Percentiles rank a stretch among this genome's conserved stretches.
phyloP scores from a whole-genome alignment of 768 basidiomycete genomes.

The Lentinus brumalis region DNA sequence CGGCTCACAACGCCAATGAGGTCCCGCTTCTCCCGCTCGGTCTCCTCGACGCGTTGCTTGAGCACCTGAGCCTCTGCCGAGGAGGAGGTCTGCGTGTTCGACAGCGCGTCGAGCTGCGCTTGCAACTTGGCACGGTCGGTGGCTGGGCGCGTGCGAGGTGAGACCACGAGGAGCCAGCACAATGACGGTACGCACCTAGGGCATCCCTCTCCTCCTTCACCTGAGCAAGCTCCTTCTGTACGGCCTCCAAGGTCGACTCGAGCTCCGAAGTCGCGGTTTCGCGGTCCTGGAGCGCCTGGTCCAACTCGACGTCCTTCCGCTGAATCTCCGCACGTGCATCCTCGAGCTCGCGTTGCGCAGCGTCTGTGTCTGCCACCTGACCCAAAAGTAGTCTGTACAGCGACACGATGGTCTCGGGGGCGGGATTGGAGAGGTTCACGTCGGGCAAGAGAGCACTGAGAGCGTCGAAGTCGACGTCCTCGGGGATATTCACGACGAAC shows the following conservation, averaged over 20 bases:
- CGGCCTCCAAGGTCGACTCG: slow-evolving; percentile 50
- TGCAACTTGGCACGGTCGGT: slow-evolving; percentile 50
- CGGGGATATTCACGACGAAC: slow-evolving; percentile 52
- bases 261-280: slow-evolving; percentile 62
- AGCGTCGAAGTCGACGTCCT: slow-evolving; percentile 65
- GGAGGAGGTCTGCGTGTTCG: slow-evolving; percentile 61
- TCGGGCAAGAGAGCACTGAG: slow-evolving; percentile 66
- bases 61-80: slow-evolving; percentile 61
- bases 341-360: slow-evolving; percentile 64
- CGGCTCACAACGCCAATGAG: slow-evolving; percentile 82
- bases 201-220: slow-evolving; percentile 66
- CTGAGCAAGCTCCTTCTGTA: slow-evolving; percentile 56
- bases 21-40: slow-evolving; percentile 89
- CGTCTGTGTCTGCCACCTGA: slow-evolving; percentile 58
- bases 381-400: slow-evolving; percentile 65
- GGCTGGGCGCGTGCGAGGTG: slow-evolving; percentile 38
- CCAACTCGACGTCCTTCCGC: slow-evolving; percentile 79
- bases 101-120: slow-evolving; percentile 56
- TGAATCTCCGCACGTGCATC: slow-evolving; percentile 66
- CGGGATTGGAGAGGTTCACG: slow-evolving; percentile 53
- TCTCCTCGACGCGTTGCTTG: slow-evolving; percentile 66
- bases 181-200: slow-evolving; percentile 50
- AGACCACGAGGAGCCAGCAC: neutral
- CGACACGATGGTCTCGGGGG: slow-evolving; percentile 58
- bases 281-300: slow-evolving; percentile 80